A percentile compares a stretch with the other conserved stretches of the same genome.
Evolutionary conservation across 768 basidiomycete species (phyloP).

Genomic region (Naganishia friedmannii): DNA sequence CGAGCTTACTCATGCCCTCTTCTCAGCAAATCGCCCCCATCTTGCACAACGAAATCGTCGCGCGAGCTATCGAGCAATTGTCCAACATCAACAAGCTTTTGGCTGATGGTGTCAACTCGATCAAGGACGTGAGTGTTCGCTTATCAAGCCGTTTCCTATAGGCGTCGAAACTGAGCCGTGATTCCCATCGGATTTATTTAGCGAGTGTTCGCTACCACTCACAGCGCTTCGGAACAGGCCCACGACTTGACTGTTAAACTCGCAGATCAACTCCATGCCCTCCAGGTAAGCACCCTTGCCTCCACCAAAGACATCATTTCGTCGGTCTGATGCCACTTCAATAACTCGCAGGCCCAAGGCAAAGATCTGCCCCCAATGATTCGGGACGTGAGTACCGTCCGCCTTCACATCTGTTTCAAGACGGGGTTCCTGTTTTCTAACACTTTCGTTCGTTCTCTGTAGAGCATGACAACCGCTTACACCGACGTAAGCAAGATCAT

Average conservation of each 20-base stretch:
- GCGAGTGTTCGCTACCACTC: constrained; percentile 20
- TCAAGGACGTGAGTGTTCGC: constrained; percentile 30
- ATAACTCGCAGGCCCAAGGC: constrained; percentile 11
- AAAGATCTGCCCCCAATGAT: constrained; percentile 28
- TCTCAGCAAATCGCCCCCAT: constrained; percentile 26
- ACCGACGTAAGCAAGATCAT: constrained; percentile 27
- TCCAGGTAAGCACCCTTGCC: constrained; percentile 8
- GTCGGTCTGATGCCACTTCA: neutral
- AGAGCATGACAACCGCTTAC: constrained; percentile 29
- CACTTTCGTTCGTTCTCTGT: neutral
- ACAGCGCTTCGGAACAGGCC: constrained; percentile 27
- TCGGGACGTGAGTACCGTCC: constrained; percentile 16
- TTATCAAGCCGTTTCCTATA: neutral
- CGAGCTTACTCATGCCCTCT: neutral
- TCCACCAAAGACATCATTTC: neutral
- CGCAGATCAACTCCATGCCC: constrained; percentile 28
- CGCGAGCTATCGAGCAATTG: constrained; percentile 29
- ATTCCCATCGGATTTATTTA: neutral
- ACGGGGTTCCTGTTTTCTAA: neutral
- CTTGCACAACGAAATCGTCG: constrained; percentile 30
- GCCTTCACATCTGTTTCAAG: too few relatives aligned
- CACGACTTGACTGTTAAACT: constrained; percentile 23
- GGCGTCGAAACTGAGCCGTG: neutral
- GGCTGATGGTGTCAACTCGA: constrained; percentile 8
- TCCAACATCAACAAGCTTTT: constrained; percentile 26